A percentile compares a stretch with the other conserved stretches of the same genome.
These are phyloP conservation scores for Tephrocybe sp. DNA, from an alignment of 768 basidiomycete species.

Conservation along the genomic window DNA sequence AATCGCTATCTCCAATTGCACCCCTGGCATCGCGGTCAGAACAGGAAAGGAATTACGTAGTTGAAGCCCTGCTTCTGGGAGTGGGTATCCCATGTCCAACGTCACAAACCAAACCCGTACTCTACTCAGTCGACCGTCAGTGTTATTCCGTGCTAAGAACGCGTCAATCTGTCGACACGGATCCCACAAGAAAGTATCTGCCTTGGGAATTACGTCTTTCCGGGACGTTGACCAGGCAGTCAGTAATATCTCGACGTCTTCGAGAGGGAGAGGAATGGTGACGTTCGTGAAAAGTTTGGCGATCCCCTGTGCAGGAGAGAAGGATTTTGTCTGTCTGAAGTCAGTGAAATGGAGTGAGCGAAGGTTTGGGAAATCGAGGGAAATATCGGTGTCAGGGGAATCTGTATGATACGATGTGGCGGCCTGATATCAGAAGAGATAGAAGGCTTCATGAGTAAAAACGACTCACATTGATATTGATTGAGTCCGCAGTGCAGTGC, in stretches of 20 bases:
- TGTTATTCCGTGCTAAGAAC: constrained; percentile 3
- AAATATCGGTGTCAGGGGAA: constrained; percentile 1
- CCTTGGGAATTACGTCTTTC: constrained; percentile 1
- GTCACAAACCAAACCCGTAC: constrained; percentile 1
- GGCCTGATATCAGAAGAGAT: too few relatives aligned
- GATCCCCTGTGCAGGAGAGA: constrained; percentile 4
- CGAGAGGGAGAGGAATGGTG: background rate
- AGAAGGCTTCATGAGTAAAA: background rate
- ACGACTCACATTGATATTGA: constrained; percentile 6
- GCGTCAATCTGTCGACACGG: constrained; percentile 3
- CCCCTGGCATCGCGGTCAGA: background rate
- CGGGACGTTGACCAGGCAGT: background rate
- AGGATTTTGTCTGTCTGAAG: constrained; percentile 3
- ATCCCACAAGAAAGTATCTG: constrained; percentile 2
- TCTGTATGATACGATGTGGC: background rate
- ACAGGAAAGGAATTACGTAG: background rate
- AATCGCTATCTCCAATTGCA: background rate
- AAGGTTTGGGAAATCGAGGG: constrained; percentile 6
- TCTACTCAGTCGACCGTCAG: background rate
- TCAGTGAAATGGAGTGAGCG: constrained; percentile 1
- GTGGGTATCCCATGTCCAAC: background rate
- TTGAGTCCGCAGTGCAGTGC: constrained; percentile 1
- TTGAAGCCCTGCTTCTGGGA: background rate
- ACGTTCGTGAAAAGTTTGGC: constrained; percentile 1
- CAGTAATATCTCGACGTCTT: constrained; percentile 1